Base-by-base conservation (phyloP, 176 grass and related monocot species). In the Hordeum marinum region DNA sequence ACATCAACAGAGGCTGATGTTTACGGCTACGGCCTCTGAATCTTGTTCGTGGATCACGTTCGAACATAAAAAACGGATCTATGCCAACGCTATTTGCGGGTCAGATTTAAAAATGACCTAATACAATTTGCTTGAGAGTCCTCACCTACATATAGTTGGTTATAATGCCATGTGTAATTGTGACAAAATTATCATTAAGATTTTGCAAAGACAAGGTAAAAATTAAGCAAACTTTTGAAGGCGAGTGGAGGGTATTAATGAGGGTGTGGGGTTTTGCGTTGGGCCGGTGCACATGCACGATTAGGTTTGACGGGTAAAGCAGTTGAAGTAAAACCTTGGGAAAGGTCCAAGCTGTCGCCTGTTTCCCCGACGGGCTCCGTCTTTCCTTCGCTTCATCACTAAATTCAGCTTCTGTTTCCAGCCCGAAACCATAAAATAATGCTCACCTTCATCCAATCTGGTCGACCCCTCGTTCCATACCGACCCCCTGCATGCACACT, bases 301-400 rank as follows among this genome's bases (percentile, higher is more conserved):
- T 89, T 86, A 82, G 69, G 41, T 85, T 89, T 74, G 80, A 86
- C 90, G 58, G 90, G 83, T 92, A 92, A 89, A 89, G 83, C 80
- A 75, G 90, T 92, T 82, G 57, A 83, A 78, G 90, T 86, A 76
- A 83, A 86, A 76, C 45, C 59, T 59, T 75, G 59, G 41, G 67
- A 83, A 90, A 76, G 60, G 18, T 12, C 39, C 81, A 77, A 45
- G 43, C n/a, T 21, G 90, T 86, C 83, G 13, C 75, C 75, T 12
- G 40, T 60, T 80, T 64, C 61, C 68, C 73, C 86, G 90, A 90
- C 85, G 80, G 75, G 0, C 75, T 27, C 79, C 76, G 75, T 21
- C 14, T 87, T 84, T 90, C 31, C 84, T 62, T 90, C 34, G 55
- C 18, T 62, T n/a, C 23, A 20, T 42, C 32, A 79, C 11, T 36